Base-by-base conservation (phyloP, 2,329 filamentous ascomycete species). In the Colletotrichum eleusines region DNA sequence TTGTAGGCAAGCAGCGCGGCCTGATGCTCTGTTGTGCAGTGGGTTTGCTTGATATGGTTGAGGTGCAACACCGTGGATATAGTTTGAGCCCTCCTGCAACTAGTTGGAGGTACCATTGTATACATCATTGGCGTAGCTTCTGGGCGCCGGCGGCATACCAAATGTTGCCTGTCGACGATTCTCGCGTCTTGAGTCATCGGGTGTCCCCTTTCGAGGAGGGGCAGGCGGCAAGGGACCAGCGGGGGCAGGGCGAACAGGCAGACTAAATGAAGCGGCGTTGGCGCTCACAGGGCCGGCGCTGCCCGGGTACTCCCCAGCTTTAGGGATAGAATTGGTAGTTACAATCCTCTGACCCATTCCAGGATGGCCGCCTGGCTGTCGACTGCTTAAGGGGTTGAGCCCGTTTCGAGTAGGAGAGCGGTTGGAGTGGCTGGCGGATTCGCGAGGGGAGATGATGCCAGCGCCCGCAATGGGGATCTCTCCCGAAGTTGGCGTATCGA, bases 391-490 rank as follows among this genome's bases (percentile, higher is more conserved):
- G 73, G 82, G 84, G 73, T 80, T 80, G 65, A 81, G 76, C 54
- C 87, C 85, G 72, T 84, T 85, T 74, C 86, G 82, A 72, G 85
- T 85, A 46, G 87, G 86, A 48, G 87, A 88, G 75, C 86, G 84
- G 76, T 81, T 85, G 74, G 80, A 74, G 72, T 83, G 83, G 63
- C 77, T 77, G 75, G 81, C 79, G 74, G 84, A 82, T 74, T 89
- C 86, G 75, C 83, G 83, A 66, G 88, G 88, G 48, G 87, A 87
- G 72, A 86, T 80, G 74, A 89, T 87, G 40, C 81, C 81, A 68
- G 85, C 86, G 40, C 87, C 87, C 61, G 84, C 87, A 71, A 93
- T 89, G 48, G 90, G 90, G 70, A 94, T 93, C 75, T 94, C 90
- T 69, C 90, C 91, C 64, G 91, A 92, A 14, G 90, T 92, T 40